phyloP scores from a whole-genome alignment of 495 filamentous ascomycete species.

The Patellaria atrata region DNA sequence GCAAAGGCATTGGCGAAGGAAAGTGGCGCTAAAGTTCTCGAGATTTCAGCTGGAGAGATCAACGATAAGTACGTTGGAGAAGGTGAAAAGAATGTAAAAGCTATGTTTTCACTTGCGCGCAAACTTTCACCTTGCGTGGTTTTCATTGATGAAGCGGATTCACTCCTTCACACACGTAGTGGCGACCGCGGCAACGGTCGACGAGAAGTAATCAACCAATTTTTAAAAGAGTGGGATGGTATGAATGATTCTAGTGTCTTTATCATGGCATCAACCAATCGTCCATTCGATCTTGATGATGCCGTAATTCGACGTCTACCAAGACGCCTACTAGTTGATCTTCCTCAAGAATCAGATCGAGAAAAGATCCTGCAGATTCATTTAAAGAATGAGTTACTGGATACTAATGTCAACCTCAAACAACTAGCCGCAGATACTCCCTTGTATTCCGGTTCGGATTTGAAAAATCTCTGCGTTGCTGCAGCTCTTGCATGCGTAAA shows the following conservation, averaged over 20 bases:
- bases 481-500: slow-evolving; percentile 80
- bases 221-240: slow-evolving; percentile 95
- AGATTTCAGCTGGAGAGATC: slow-evolving; percentile 60
- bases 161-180: slow-evolving; percentile 66
- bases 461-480: slow-evolving; percentile 87
- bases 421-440: slow-evolving; percentile 62
- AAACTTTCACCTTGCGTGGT: slow-evolving; percentile 89
- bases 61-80: slow-evolving; percentile 96
- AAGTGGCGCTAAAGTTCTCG: slow-evolving; percentile 72
- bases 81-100: slow-evolving; percentile 90
- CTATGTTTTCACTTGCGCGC: slow-evolving; percentile 79
- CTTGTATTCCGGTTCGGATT: slow-evolving; percentile 90
- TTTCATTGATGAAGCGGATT: slow-evolving; percentile 95
- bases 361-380: slow-evolving; percentile 72
- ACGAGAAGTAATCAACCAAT: slow-evolving; percentile 92
- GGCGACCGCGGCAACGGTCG: too few species aligned
- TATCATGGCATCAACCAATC: slow-evolving; percentile 98
- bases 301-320: slow-evolving; percentile 79
- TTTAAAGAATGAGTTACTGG: slow-evolving; percentile 61
- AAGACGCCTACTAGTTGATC: slow-evolving; percentile 69
- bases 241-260: slow-evolving; percentile 77
- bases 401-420: slow-evolving; percentile 50
- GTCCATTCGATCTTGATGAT: slow-evolving; percentile 91
- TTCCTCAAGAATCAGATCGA: slow-evolving; percentile 66
- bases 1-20: slow-evolving; percentile 95